Evolutionary conservation across 1,284 basidiomycete genomes (phyloP).

Genomic region (Papiliotrema nemorosa): DNA sequence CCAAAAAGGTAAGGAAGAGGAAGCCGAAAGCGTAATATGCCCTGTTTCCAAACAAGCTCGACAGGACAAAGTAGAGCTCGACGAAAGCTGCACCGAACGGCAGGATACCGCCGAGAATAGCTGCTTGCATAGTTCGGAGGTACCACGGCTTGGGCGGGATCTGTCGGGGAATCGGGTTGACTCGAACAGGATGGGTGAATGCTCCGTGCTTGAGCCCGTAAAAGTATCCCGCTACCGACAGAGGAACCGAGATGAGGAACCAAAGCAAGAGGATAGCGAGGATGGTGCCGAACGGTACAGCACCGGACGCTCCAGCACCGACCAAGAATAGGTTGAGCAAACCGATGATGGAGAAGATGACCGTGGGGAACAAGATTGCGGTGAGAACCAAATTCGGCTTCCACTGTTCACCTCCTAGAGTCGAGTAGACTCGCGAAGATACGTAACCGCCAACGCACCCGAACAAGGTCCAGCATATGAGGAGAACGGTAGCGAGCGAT

Average conservation of each 20-base stretch:
- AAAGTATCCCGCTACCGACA: conserved; percentile 57
- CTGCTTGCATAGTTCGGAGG: conserved; percentile 70
- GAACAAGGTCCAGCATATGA: conserved; percentile 93
- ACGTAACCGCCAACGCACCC: conserved; percentile 88
- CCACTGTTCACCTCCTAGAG: conserved; percentile 75
- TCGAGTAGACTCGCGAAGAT: conserved; percentile 77
- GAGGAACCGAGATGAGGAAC: conserved; percentile 90
- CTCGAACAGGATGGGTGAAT: conserved; percentile 74
- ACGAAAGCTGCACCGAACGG: conserved; percentile 96
- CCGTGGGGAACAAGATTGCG: conserved; percentile 78
- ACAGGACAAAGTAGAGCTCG: conserved; percentile 91
- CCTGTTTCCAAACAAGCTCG: conserved; percentile 86
- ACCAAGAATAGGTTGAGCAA: conserved; percentile 83
- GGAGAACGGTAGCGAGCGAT: conserved; percentile 90
- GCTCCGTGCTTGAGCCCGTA: conserved; percentile 79
- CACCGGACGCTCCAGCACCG: conserved; percentile 81
- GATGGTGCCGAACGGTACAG: conserved; percentile 93
- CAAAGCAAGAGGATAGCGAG: conserved; percentile 85
- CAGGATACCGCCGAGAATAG: conserved; percentile 81
- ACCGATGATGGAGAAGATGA: conserved; percentile 78
- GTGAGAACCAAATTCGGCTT: conserved; percentile 83
- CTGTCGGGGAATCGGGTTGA: conserved; percentile 88
- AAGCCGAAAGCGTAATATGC: conserved; percentile 97
- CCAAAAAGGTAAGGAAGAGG: conserved; percentile 78
- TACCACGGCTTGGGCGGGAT: conserved; percentile 84